Percentiles rank a stretch among this genome's conserved stretches.
Conservation (phyloP, 2,329 filamentous ascomycete species). For the Coccinonectria pachysandricola region DNA sequence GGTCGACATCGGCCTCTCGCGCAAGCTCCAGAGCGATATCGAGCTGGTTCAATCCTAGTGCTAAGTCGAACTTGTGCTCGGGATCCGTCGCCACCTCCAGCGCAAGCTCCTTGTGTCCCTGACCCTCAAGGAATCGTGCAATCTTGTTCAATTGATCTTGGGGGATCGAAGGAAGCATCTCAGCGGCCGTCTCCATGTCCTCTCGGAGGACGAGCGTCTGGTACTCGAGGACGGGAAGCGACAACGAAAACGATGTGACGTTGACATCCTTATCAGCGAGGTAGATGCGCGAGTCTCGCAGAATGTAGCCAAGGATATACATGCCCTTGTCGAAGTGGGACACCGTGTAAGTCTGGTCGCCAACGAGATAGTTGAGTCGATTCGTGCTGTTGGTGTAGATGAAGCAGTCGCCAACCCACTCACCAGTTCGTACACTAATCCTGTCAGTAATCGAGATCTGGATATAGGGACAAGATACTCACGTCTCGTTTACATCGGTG, state of each 20-base stretch:
- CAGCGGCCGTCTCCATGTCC: constrained; percentile 83
- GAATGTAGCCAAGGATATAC: constrained; percentile 92
- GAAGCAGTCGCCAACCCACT: constrained; percentile 98
- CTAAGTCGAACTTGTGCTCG: constrained; percentile 93
- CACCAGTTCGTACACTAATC: constrained; percentile 72
- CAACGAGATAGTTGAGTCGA: constrained; percentile 93
- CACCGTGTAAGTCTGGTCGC: constrained; percentile 95
- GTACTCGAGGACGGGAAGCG: constrained; percentile 88
- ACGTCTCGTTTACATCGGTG: constrained; percentile 88
- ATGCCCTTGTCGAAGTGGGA: constrained; percentile 93
- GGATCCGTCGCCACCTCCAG: constrained; percentile 88
- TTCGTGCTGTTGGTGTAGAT: constrained; percentile 97
- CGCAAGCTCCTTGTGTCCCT: constrained; percentile 92
- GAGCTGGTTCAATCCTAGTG: constrained; percentile 71
- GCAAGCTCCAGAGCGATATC: constrained; percentile 80
- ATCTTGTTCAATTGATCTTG: constrained; percentile 97
- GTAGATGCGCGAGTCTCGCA: constrained; percentile 90
- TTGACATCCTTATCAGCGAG: constrained; percentile 91
- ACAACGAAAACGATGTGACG: constrained; percentile 82
- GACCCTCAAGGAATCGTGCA: constrained; percentile 90
- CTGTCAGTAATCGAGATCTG: constrained; percentile 5
- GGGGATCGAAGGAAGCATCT: constrained; percentile 75
- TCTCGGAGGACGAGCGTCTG: constrained; percentile 90
- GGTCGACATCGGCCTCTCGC: constrained; percentile 72
- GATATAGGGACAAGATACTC: no score